Evolutionary conservation across 2,329 filamentous ascomycete genomes (phyloP).

Genomic region (Daldinia sp.): DNA sequence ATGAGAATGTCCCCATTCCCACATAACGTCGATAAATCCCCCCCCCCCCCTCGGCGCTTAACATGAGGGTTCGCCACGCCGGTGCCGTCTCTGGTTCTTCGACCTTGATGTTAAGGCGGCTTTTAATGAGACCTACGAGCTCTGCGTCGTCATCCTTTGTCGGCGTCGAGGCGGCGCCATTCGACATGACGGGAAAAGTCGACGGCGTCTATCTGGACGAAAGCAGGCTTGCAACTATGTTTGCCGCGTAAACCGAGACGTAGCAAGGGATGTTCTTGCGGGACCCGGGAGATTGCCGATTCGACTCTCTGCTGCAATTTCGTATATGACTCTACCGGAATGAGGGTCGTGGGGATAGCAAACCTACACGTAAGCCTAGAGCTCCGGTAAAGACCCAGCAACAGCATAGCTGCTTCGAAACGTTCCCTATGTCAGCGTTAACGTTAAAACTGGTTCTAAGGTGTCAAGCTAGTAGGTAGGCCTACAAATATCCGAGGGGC

Average conservation of each 20-base stretch:
- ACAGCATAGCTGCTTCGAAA: slow-evolving; percentile 23
- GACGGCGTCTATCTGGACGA: slow-evolving; percentile 26
- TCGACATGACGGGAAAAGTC: slow-evolving; percentile 29
- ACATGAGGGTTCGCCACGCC: slow-evolving; percentile 18
- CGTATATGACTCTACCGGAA: neutral
- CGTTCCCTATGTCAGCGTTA: slow-evolving; percentile 16
- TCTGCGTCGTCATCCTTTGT: slow-evolving; percentile 21
- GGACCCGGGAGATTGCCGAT: slow-evolving; percentile 20
- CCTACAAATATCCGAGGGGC: slow-evolving; percentile 27
- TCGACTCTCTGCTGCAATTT: slow-evolving; percentile 16
- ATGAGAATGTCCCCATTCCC: slow-evolving; percentile 28
- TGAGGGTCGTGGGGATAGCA: slow-evolving; percentile 4
- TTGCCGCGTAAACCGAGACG: slow-evolving; percentile 29
- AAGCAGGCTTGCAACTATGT: slow-evolving; percentile 27
- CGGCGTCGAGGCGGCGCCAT: slow-evolving; percentile 16
- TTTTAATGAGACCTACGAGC: neutral
- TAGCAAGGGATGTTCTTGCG: slow-evolving; percentile 27
- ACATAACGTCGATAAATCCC: slow-evolving; percentile 25
- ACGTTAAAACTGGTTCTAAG: neutral
- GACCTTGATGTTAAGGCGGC: slow-evolving; percentile 20
- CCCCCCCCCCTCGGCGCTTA: slow-evolving; percentile 4
- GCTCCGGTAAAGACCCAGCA: slow-evolving; percentile 21
- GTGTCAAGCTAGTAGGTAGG: neutral
- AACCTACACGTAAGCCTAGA: slow-evolving; percentile 34
- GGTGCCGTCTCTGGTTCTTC: slow-evolving; percentile 13